phyloP scores from a whole-genome alignment of 2,329 filamentous ascomycete genomes.

The Fusarium ramigenum region DNA sequence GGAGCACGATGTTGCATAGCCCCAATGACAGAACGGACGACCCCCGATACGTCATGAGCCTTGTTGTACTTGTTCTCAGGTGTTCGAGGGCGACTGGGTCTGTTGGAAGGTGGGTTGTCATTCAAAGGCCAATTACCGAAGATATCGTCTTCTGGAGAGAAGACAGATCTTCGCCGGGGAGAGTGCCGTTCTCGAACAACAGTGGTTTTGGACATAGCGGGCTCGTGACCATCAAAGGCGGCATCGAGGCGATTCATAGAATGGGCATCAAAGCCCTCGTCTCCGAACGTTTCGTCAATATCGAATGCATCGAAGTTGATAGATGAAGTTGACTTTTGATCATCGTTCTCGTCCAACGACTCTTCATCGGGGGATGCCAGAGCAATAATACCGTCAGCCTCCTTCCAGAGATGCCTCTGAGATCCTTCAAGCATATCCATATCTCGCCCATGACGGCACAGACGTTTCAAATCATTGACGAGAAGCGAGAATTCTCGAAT shows the following conservation, averaged over 20 bases:
- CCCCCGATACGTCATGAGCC: conserved; percentile 55
- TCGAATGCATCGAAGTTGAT: conserved; percentile 52
- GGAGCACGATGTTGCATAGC: conserved; percentile 67
- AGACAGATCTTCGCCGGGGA: conserved; percentile 67
- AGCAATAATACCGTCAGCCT: conserved; percentile 87
- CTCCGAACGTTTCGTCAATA: conserved; percentile 57
- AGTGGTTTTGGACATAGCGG: conserved; percentile 58
- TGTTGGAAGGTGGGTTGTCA: conserved; percentile 48
- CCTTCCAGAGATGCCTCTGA: conserved; percentile 74
- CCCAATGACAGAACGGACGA: conserved; percentile 70
- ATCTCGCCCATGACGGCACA: conserved; percentile 75
- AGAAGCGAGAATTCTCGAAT: conserved; percentile 82
- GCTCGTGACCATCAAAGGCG: conserved; percentile 54
- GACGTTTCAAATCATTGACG: conserved; percentile 83
- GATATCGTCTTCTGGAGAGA: conserved; percentile 73
- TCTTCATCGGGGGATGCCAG: conserved; percentile 77
- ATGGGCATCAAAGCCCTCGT: conserved; percentile 59
- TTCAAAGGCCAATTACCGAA: conserved; percentile 63
- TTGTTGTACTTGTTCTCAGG: conserved; percentile 50
- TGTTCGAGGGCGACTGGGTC: conserved; percentile 54
- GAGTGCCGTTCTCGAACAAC: conserved; percentile 64
- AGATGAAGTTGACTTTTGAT: conserved; percentile 51
- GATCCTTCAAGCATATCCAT: conserved; percentile 71
- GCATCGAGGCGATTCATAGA: conserved; percentile 56
- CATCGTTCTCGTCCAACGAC: conserved; percentile 51